A percentile compares a stretch with the other conserved stretches of the same genome.
Conservation (phyloP, 2,329 filamentous ascomycete species). For the Claviceps africana region DNA sequence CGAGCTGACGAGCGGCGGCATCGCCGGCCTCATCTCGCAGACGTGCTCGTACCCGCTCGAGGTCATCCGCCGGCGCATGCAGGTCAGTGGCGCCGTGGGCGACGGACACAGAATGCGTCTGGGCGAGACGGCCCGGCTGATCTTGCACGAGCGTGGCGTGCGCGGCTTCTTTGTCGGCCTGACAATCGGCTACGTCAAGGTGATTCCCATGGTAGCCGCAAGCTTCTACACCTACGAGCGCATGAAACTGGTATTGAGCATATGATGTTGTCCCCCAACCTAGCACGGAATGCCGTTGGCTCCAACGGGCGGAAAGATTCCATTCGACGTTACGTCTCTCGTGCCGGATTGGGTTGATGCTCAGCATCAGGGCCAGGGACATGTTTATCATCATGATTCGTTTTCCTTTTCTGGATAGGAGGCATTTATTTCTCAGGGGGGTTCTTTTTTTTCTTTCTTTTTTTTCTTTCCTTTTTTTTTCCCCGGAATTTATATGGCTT, state of each 20-base stretch:
- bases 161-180: conserved; percentile 84
- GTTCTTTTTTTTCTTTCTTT: neutral
- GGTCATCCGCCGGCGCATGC: conserved; percentile 84
- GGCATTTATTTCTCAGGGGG: neutral
- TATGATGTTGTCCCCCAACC: conserved; percentile 26
- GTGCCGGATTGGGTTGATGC: too few species aligned
- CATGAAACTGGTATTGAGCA: conserved; percentile 48
- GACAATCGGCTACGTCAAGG: conserved; percentile 89
- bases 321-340: too few species aligned
- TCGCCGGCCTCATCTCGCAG: conserved; percentile 81
- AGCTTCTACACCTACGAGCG: conserved; percentile 54
- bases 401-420: neutral
- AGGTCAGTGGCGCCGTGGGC: conserved; percentile 86
- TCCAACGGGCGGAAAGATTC: too few species aligned
- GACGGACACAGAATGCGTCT: conserved; percentile 72
- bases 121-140: conserved; percentile 60
- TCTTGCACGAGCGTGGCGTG: conserved; percentile 61
- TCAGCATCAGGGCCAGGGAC: neutral
- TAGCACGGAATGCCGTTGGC: too few species aligned
- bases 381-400: neutral
- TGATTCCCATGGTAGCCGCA: conserved; percentile 74
- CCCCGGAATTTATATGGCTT: neutral
- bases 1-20: conserved; percentile 68
- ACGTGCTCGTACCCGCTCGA: conserved; percentile 89
- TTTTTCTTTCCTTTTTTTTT: neutral